These are phyloP conservation scores for Sphaerulina populicola DNA, from an alignment of 2,329 filamentous ascomycete species.

Conservation along the genomic window DNA sequence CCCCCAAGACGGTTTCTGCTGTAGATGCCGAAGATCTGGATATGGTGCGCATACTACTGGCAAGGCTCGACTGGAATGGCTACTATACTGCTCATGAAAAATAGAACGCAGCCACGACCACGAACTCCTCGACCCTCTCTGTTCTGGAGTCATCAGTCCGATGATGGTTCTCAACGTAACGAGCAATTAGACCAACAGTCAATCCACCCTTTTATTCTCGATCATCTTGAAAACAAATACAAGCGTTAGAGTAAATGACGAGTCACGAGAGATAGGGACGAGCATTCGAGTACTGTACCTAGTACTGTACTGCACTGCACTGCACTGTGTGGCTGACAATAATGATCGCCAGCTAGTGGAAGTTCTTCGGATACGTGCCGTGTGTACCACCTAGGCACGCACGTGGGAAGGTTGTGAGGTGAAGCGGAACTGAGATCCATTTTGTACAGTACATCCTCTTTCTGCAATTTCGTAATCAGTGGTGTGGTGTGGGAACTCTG, in stretches of 20 bases:
- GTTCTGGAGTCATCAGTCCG: neutral
- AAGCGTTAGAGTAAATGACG: too few relatives aligned
- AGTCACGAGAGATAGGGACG: too few relatives aligned
- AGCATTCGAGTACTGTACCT: too few relatives aligned
- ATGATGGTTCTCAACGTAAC: too few relatives aligned
- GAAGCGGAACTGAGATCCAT: neutral
- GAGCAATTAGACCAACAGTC: too few relatives aligned
- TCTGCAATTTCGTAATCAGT: too few relatives aligned
- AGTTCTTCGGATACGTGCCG: slow-evolving; percentile 5
- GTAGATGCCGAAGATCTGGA: slow-evolving; percentile 16
- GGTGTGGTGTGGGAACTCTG: too few relatives aligned
- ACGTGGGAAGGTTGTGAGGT: neutral
- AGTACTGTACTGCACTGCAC: too few relatives aligned
- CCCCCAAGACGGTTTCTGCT: slow-evolving; percentile 8
- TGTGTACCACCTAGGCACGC: neutral
- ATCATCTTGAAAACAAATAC: too few relatives aligned
- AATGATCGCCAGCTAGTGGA: slow-evolving; percentile 1
- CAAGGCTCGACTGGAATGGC: slow-evolving; percentile 20
- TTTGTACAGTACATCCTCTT: neutral
- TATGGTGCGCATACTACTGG: slow-evolving; percentile 15
- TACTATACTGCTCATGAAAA: neutral
- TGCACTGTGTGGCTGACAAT: too few relatives aligned
- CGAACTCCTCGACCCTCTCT: too few relatives aligned
- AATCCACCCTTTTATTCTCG: too few relatives aligned
- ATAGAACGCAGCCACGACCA: neutral